Base-by-base conservation (phyloP, 176 grass and related monocot genomes). In the Carex pumila region DNA sequence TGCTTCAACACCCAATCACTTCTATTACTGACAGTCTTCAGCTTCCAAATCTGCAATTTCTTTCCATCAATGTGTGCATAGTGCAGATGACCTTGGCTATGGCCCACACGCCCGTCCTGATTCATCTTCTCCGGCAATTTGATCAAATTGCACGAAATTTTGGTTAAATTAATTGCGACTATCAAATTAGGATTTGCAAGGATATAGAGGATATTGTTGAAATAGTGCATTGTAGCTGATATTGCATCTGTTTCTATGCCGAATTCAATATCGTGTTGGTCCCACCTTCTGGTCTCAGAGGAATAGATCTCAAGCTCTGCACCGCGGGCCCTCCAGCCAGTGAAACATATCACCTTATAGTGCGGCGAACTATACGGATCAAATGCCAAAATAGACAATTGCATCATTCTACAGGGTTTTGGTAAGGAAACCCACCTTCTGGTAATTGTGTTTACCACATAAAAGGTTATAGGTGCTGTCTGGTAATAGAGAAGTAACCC, bases 151-250 rank as follows among this genome's bases (percentile, higher is more conserved):
- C 86, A 94, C 14, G 12, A 5, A 86, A 90, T 71, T 82, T 82
- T 59, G 18, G 1, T 65, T 1, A 97, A 92, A 75, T 94, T 84
- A 83, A 94, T 71, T 39, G 84, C 74, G 11, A 92, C 89, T 65
- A 93, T 70, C 78, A 89, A 85, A 84, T 89, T 88, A 47, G 94
- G 88, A 82, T 97, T 89, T 0, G 94, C 92, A 18, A 94, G 90
- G 37, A 97, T 86, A 82, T 97, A 86, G 41, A 94, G 87, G 30
- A 86, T 67, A 58, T 90, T 83, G 71, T 37, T 84, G 80, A 43
- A 88, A 89, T 87, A 92, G 88, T 94, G 90, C 88, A 90, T 94
- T 84, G 90, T 97, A 62, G 94, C 88, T 3, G 90, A 92, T 88
- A 97, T 94, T 81, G 92, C 64, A 80, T 94, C 88, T 58, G 91